Evolutionary conservation across 2,329 filamentous ascomycete genomes (phyloP), one percentile per base, ranked within the genome.

Genomic region (Colletotrichum godetiae): DNA sequence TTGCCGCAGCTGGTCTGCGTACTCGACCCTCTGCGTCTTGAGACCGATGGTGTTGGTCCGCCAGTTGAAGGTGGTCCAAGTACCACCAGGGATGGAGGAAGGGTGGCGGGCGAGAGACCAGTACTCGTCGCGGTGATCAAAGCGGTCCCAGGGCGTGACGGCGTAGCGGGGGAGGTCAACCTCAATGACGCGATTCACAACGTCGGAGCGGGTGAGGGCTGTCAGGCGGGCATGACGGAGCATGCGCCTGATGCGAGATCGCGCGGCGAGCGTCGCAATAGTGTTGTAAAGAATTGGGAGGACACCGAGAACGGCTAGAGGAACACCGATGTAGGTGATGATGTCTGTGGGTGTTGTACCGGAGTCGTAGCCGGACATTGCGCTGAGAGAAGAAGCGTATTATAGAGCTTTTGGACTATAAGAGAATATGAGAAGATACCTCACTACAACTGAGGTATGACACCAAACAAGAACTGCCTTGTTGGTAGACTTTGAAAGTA

Each of bases 221-320:
- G 87, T 87, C 8, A 91, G 82, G n/a, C 85, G 86, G 79, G 89
- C 88, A 67, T 86, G 86, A 19, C 87, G 82, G 4, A 93, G 86
- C 81, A 88, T 88, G 68, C 87, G 87, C 78, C 87, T 88, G 80
- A 93, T 91, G 60, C 88, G 88, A 52, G 89, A 89, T 2, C 91
- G 84, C 2, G 89, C 90, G 15, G 89, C 82, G 31, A 92, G 86
- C 3, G 90, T 91, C 31, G 87, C 85, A 66, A 90, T 82, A 24
- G 88, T 92, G 77, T 92, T 93, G 82, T 92, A 93, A 56, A 93
- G 83, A 63, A 92, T 92, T 0, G 91, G 91, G 6, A 92, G 83
- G 27, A 92, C 87, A 56, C 88, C 89, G 2, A 92, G 80, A 2
- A 91, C 85, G 1, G 88, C 90, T 22, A 92, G 82, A 2, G 90